A percentile compares a stretch with the other conserved stretches of the same genome.
These are phyloP conservation scores for Geotrichum reessii DNA, from an alignment of 1,139 yeast species.

Conservation along the genomic window DNA sequence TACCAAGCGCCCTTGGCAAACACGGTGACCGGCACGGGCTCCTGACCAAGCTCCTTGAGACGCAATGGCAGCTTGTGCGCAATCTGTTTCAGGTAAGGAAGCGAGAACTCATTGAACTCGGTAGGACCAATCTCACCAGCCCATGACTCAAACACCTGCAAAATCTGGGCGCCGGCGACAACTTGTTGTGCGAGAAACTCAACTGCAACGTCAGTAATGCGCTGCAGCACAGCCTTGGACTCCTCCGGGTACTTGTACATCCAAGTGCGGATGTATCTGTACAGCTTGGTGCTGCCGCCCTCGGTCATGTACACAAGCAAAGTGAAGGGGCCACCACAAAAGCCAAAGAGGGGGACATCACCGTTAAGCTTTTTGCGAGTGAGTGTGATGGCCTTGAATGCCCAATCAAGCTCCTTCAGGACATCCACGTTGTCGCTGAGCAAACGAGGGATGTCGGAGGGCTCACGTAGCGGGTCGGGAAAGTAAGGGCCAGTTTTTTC, in stretches of 20 bases:
- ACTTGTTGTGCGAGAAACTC: slow-evolving; percentile 94
- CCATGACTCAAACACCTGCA: slow-evolving; percentile 96
- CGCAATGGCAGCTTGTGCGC: slow-evolving; percentile 62
- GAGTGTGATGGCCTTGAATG: slow-evolving; percentile 81
- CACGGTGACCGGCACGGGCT: slow-evolving; percentile 76
- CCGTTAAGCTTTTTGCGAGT: slow-evolving; percentile 82
- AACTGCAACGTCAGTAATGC: slow-evolving; percentile 80
- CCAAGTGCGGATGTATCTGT: slow-evolving; percentile 90
- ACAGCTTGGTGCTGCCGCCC: slow-evolving; percentile 93
- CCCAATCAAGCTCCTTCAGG: slow-evolving; percentile 79
- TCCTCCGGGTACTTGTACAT: slow-evolving; percentile 71
- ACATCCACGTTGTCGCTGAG: slow-evolving; percentile 59
- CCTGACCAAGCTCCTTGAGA: slow-evolving; percentile 67
- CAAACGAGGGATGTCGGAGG: slow-evolving; percentile 58
- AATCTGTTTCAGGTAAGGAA: slow-evolving; percentile 81
- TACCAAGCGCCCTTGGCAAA: slow-evolving; percentile 98
- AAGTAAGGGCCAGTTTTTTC: slow-evolving; percentile 95
- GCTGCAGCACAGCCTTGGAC: slow-evolving; percentile 65
- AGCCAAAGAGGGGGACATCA: slow-evolving; percentile 88
- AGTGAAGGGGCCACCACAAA: slow-evolving; percentile 98
- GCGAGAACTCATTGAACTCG: slow-evolving; percentile 80
- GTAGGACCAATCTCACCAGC: slow-evolving; percentile 92
- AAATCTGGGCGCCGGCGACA: slow-evolving; percentile 95
- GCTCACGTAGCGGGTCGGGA: slow-evolving; percentile 75
- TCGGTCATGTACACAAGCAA: slow-evolving; percentile 93